Evolutionary conservation across 2,329 filamentous ascomycete species (phyloP), one percentile per base, ranked within the genome.

Genomic region (Arthrobotrys musiformis): DNA sequence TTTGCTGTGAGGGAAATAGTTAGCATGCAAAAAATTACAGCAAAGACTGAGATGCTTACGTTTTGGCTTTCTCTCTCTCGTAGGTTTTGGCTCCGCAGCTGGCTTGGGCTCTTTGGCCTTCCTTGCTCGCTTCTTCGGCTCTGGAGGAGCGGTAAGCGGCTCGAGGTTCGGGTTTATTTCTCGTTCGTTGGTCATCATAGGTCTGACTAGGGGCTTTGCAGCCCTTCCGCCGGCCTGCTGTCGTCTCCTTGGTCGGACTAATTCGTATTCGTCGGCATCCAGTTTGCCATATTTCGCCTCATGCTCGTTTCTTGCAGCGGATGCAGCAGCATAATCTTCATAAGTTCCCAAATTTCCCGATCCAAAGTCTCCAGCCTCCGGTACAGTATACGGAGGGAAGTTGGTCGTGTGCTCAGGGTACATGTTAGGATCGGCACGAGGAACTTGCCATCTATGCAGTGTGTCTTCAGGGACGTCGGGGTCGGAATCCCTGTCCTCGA

Each of bases 181-280:
- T 24, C 58, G 46, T 44, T 76, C 64, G 40, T 64, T 64, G 5
- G 58, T 64, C 58, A 60, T 70, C 58, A 69, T 66, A 11, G 52
- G 56, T 44, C 46, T 50, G 54, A 40, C 19, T 22, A 24, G 9
- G 9, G 44, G 58, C 17, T 19, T 54, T 19, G 37, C 66, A 6
- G 64, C 72, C 40, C 72, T 70, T 35, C 72, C 72, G 28, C 72
- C 72, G 35, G 72, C 72, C 17, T 76, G 72, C 19, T 70, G 64
- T 58, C 72, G 64, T 46, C 46, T 70, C 26, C 50, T 70, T 22
- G 64, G 42, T 11, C 48, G 72, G 28, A 50, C 11, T 6, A 26
- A 11, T 33, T 66, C 37, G 24, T 68, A 76, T 5, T 26, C 62
- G 1, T 66, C 24, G 7, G 35, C 44, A 22, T 48, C 17, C 22